Conservation (phyloP, 78 protist species). For the Pirum gemmata region DNA sequence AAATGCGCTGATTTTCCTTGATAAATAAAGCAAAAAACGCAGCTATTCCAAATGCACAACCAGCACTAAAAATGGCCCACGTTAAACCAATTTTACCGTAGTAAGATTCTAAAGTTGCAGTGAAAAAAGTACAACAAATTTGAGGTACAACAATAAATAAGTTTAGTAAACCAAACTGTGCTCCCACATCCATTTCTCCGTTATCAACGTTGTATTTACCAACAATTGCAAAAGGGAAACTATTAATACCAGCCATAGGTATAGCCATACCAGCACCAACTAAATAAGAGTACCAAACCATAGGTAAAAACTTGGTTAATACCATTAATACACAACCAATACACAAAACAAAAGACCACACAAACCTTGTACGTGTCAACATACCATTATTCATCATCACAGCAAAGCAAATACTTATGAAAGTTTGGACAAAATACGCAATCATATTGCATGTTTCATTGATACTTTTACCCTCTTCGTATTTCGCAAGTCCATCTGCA, state of each 20-base stretch:
- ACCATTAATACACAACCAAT: neutral
- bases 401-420: neutral
- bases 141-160: slow-evolving; percentile 6
- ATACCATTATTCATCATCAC: neutral
- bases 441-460: neutral
- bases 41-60: no score
- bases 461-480: neutral
- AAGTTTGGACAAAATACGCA: neutral
- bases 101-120: no score
- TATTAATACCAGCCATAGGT: neutral
- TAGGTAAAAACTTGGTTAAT: neutral
- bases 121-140: no score
- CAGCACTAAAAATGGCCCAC: no score
- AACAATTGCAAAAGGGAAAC: slow-evolving; percentile 28
- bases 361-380: neutral
- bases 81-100: no score
- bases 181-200: neutral
- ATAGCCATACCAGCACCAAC: neutral
- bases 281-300: neutral
- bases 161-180: slow-evolving; percentile 6
- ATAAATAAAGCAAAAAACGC: no score
- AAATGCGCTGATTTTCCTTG: no score
- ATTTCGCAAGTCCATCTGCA: neutral
- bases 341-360: neutral
- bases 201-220: slow-evolving; percentile 14